Conservation (phyloP, 805 yeast species). For the Ogataea ganodermae region DNA sequence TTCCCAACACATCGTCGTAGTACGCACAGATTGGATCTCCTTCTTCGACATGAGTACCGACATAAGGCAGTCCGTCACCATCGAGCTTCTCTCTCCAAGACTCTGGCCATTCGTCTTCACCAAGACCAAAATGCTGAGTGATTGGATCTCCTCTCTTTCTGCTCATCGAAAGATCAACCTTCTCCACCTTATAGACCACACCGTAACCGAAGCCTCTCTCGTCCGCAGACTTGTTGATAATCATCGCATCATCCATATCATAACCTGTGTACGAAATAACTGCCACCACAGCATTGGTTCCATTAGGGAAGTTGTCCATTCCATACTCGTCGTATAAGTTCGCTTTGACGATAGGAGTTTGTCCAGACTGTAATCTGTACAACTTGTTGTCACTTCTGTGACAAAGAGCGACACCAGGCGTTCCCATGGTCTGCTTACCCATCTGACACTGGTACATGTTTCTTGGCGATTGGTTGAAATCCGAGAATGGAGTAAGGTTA, state of each 20-base stretch:
- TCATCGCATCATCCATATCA: constrained; percentile 99
- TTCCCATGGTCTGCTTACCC: constrained; percentile 99
- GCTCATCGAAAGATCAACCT: constrained; percentile 74
- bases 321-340: constrained; percentile 93
- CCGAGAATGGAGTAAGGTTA: constrained; percentile 96
- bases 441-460: constrained; percentile 99
- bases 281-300: constrained; percentile 97
- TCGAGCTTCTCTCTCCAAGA: constrained; percentile 88
- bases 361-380: constrained; percentile 91
- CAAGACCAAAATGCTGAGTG: constrained; percentile 92
- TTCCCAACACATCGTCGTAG: constrained; percentile 87
- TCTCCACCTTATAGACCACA: constrained; percentile 92
- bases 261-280: constrained; percentile 98
- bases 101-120: constrained; percentile 89
- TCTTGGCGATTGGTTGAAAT: constrained; percentile 98
- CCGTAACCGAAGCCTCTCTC: constrained; percentile 99
- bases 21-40: constrained; percentile 96
- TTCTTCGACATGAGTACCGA: constrained; percentile 86
- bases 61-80: constrained; percentile 86
- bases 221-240: constrained; percentile 93
- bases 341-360: constrained; percentile 96
- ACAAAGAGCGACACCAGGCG: constrained; percentile 93
- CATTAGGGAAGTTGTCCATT: constrained; percentile 97
- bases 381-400: constrained; percentile 95
- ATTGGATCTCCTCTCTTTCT: constrained; percentile 93